Evolutionary conservation across 208 protist genomes (phyloP).

Genomic region (Acanthamoeba royreba): DNA sequence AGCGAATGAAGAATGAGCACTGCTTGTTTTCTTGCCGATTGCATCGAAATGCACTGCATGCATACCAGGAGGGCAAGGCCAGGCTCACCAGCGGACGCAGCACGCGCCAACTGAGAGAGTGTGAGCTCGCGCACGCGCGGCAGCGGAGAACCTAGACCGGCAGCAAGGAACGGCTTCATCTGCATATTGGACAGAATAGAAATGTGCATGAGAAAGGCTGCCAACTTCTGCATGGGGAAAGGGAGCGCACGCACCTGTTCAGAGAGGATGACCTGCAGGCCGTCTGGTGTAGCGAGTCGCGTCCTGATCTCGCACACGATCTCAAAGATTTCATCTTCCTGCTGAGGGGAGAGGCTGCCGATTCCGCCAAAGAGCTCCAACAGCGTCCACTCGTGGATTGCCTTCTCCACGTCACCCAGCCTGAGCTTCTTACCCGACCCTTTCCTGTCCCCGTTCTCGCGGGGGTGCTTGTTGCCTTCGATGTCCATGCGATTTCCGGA

Average conservation of each 20-base stretch:
- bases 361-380: background rate
- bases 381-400: background rate
- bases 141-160: background rate
- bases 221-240: background rate
- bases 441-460: too few species aligned
- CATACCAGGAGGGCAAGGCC: background rate
- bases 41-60: background rate
- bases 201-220: background rate
- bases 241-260: background rate
- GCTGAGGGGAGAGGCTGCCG: background rate
- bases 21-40: background rate
- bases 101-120: background rate
- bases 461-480: too few species aligned
- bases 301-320: background rate
- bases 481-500: too few species aligned
- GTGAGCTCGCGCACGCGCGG: background rate
- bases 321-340: background rate
- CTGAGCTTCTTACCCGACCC: background rate
- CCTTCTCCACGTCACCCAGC: background rate
- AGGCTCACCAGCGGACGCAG: background rate
- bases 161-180: background rate
- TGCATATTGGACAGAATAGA: background rate
- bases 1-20: background rate
- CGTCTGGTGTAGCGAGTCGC: background rate
- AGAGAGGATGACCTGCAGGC: background rate